phyloP scores from a whole-genome alignment of 164 flowering plant genomes.

The Liriodendron chinense region DNA sequence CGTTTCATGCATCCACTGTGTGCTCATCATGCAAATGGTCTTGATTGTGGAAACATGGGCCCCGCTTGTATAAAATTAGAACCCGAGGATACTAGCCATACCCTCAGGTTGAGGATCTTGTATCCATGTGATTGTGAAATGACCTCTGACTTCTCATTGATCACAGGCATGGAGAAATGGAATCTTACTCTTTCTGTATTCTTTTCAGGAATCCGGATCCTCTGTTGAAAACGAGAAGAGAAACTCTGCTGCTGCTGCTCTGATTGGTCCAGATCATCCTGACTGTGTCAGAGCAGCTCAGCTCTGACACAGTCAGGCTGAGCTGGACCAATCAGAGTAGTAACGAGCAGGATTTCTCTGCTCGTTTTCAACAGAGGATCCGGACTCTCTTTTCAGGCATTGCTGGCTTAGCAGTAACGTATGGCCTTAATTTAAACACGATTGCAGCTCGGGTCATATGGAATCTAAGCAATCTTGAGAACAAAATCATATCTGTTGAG shows the following conservation, averaged over 20 bases:
- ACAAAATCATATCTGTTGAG: constrained; percentile 45
- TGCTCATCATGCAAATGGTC: background rate
- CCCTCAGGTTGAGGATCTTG: background rate
- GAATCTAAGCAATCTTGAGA: constrained; percentile 42
- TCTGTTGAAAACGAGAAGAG: too few species aligned
- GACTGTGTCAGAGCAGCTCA: too few species aligned
- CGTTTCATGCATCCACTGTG: background rate
- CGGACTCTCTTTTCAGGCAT: constrained; percentile 38
- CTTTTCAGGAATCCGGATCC: too few species aligned
- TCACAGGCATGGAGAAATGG: background rate
- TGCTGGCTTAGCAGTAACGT: constrained; percentile 50
- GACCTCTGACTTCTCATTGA: background rate
- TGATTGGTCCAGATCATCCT: too few species aligned
- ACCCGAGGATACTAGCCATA: background rate
- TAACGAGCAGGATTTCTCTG: too few species aligned
- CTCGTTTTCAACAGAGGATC: too few species aligned
- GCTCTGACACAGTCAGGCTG: too few species aligned
- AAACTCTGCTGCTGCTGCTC: too few species aligned
- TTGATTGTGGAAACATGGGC: background rate
- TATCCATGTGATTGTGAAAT: background rate
- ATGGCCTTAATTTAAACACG: constrained; percentile 44
- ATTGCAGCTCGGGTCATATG: constrained; percentile 28
- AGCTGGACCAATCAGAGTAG: too few species aligned
- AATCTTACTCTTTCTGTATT: constrained; percentile 2
- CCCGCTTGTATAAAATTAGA: background rate